These are phyloP conservation scores for Saccharata proteae DNA, from an alignment of 2,329 filamentous ascomycete species.

Conservation along the genomic window DNA sequence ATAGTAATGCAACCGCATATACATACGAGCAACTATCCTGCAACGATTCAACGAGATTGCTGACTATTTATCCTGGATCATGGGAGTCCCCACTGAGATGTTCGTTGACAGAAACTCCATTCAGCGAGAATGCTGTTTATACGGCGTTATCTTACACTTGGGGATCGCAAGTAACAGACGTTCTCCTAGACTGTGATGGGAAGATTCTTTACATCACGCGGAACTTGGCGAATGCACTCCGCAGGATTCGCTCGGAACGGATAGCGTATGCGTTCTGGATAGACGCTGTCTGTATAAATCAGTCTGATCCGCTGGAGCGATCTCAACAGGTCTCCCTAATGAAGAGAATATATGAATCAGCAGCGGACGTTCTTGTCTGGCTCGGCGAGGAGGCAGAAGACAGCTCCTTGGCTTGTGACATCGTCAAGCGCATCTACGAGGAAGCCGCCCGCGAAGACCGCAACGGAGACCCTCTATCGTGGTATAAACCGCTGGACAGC, in stretches of 20 bases:
- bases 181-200: conserved; percentile 1
- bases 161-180: not conserved
- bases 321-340: conserved; percentile 15
- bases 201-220: conserved; percentile 3
- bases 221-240: conserved; percentile 9
- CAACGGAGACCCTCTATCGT: too few species aligned
- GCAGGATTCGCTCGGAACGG: conserved; percentile 5
- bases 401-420: not conserved
- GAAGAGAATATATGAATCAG: conserved; percentile 17
- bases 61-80: too few species aligned
- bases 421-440: not conserved
- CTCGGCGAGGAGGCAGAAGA: conserved; percentile 12
- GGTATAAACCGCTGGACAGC: too few species aligned
- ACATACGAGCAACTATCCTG: too few species aligned
- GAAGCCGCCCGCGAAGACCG: not conserved
- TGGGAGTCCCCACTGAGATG: too few species aligned
- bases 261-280: conserved; percentile 14
- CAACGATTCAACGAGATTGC: too few species aligned
- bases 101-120: too few species aligned
- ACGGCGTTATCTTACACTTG: conserved; percentile 6
- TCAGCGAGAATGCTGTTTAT: not conserved
- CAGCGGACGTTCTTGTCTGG: conserved; percentile 16
- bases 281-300: conserved; percentile 19
- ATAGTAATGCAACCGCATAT: too few species aligned
- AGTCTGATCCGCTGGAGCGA: conserved; percentile 14